phyloP scores from a whole-genome alignment of 1,139 yeast genomes.

The Kazachstania sp. region DNA sequence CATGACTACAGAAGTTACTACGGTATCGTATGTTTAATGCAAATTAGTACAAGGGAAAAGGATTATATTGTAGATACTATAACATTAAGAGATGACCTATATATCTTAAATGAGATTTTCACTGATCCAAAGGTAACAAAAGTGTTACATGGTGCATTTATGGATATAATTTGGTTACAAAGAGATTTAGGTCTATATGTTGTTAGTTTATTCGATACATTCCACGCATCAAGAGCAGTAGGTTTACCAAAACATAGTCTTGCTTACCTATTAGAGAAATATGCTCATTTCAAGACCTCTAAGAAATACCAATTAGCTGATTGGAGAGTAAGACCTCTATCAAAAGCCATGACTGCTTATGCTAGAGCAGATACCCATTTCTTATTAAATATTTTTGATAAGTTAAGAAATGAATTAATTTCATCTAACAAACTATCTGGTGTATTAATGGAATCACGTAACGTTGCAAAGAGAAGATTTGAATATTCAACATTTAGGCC shows the following conservation, averaged over 20 bases:
- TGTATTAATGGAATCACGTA: conserved; percentile 71
- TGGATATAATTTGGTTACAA: conserved; percentile 97
- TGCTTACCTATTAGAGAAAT: conserved; percentile 73
- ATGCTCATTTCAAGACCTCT: conserved; percentile 78
- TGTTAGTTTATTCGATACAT: conserved; percentile 88
- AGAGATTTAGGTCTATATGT: conserved; percentile 88
- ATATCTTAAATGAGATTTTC: conserved; percentile 61
- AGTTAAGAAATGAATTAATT: conserved; percentile 56
- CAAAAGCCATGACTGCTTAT: conserved; percentile 67
- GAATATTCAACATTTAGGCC: conserved; percentile 66
- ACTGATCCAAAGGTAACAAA: conserved; percentile 74
- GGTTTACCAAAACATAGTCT: conserved; percentile 77
- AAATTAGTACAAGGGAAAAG: conserved; percentile 69
- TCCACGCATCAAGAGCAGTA: conserved; percentile 72
- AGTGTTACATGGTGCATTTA: conserved; percentile 91
- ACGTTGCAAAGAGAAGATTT: conserved; percentile 73
- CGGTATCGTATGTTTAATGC: conserved; percentile 92
- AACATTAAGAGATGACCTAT: conserved; percentile 63
- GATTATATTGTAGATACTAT: conserved; percentile 82
- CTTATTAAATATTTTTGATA: conserved; percentile 69
- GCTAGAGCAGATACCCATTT: conserved; percentile 97
- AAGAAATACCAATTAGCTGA: conserved; percentile 94
- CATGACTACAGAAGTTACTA: conserved; percentile 86
- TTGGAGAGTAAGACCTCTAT: conserved; percentile 88
- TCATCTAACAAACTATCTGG: conserved; percentile 43